Conservation (phyloP, 192 early-diverging fungal species). For the Powellomyces hirtus region DNA sequence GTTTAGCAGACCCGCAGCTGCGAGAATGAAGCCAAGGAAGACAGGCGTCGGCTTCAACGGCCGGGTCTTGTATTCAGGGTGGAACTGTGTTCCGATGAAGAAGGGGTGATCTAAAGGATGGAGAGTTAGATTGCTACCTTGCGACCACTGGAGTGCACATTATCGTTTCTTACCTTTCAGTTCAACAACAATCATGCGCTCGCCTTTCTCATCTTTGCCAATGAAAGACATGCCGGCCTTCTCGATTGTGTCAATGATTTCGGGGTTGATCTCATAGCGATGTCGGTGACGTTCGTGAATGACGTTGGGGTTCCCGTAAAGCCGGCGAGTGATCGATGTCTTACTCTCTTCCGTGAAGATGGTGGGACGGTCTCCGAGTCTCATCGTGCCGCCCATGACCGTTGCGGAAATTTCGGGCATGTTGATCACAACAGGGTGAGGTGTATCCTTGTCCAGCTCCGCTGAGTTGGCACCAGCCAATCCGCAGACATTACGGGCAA, state of each 20-base stretch:
- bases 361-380: conserved; percentile 83
- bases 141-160: neutral
- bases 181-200: conserved; percentile 99
- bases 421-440: conserved; percentile 80
- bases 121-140: conserved; percentile 26
- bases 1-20: conserved; percentile 72
- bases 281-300: conserved; percentile 95
- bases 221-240: conserved; percentile 81
- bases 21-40: conserved; percentile 91
- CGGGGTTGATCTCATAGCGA: conserved; percentile 97
- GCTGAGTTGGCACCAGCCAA: conserved; percentile 76
- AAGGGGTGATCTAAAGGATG: conserved; percentile 77
- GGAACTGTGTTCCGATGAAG: conserved; percentile 94
- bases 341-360: conserved; percentile 55
- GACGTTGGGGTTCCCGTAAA: conserved; percentile 55
- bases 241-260: conserved; percentile 72
- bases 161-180: conserved; percentile 28
- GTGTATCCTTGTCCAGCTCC: conserved; percentile 73
- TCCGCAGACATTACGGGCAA: conserved; percentile 89
- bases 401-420: conserved; percentile 97
- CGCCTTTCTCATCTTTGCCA: conserved; percentile 89
- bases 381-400: conserved; percentile 96
- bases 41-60: conserved; percentile 88
- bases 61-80: conserved; percentile 96
- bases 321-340: conserved; percentile 60